Evolutionary conservation across 176 grass and related monocot genomes (phyloP).

Genomic region (Triticum turgidum): DNA sequence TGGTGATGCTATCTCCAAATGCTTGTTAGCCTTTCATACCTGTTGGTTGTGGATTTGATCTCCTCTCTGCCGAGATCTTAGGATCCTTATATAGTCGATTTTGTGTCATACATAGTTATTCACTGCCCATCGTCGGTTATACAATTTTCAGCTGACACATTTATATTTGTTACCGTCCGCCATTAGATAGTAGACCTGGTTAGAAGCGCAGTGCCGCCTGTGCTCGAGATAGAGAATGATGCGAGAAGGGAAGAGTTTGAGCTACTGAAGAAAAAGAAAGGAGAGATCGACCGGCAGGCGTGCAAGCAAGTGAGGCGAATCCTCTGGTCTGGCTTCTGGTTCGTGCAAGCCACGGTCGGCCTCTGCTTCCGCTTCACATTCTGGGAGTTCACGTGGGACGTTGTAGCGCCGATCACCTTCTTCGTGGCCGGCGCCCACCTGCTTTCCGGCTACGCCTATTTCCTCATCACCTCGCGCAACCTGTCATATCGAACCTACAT

Average conservation of each 20-base stretch:
- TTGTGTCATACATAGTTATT: too few species aligned
- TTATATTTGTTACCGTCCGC: background rate
- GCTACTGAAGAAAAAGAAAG: slow-evolving; percentile 48
- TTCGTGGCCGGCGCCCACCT: slow-evolving; percentile 40
- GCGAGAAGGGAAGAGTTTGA: slow-evolving; percentile 38
- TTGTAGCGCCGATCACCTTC: slow-evolving; percentile 54
- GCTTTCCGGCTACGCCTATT: slow-evolving; percentile 51
- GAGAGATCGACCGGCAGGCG: slow-evolving; percentile 45
- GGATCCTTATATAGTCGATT: too few species aligned
- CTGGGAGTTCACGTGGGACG: slow-evolving; percentile 60
- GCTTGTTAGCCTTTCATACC: too few species aligned
- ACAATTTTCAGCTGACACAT: background rate
- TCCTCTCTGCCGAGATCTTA: too few species aligned
- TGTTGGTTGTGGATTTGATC: too few species aligned
- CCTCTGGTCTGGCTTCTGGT: slow-evolving; percentile 57
- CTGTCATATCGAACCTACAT: slow-evolving; percentile 48
- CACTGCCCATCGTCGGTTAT: too few species aligned
- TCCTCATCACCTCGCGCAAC: slow-evolving; percentile 60
- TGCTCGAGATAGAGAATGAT: slow-evolving; percentile 25
- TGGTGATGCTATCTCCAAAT: too few species aligned
- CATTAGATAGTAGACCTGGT: slow-evolving; percentile 57
- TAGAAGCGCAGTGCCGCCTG: slow-evolving; percentile 46
- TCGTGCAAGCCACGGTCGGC: slow-evolving; percentile 32
- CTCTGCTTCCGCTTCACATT: slow-evolving; percentile 57
- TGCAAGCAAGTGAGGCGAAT: slow-evolving; percentile 54